Evolutionary conservation across 1,284 basidiomycete species (phyloP).

Genomic region (Ganoderma boninense): DNA sequence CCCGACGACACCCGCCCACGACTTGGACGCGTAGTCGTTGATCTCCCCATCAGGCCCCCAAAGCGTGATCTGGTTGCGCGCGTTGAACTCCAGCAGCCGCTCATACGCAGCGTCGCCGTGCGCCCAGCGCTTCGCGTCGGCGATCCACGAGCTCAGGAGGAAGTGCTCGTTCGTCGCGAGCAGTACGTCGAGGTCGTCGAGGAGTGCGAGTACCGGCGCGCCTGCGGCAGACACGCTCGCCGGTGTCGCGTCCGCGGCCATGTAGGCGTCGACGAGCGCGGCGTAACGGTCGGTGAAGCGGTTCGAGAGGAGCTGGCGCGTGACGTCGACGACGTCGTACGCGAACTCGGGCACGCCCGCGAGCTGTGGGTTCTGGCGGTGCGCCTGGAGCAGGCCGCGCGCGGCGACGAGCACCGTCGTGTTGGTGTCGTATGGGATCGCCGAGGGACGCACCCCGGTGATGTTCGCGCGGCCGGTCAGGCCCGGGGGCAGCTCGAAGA

Average conservation of each 20-base stretch:
- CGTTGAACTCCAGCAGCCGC: constrained; percentile 48
- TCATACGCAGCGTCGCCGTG: constrained; percentile 41
- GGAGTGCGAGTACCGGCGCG: constrained; percentile 41
- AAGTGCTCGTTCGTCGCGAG: constrained; percentile 47
- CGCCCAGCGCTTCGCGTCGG: constrained; percentile 45
- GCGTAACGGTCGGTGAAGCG: constrained; percentile 48
- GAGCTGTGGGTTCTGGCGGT: constrained; percentile 33
- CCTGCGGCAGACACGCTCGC: constrained; percentile 36
- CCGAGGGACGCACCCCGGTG: constrained; percentile 46
- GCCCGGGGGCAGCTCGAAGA: constrained; percentile 47
- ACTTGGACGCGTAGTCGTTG: constrained; percentile 55
- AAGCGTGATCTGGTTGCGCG: constrained; percentile 54
- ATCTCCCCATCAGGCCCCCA: constrained; percentile 56
- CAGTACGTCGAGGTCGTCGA: constrained; percentile 48
- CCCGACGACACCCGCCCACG: constrained; percentile 52
- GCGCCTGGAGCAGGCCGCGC: constrained; percentile 44
- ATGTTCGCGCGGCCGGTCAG: constrained; percentile 46
- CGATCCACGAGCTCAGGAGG: constrained; percentile 49
- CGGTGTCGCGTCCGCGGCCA: constrained; percentile 32
- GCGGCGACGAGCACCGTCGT: constrained; percentile 48
- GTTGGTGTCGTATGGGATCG: constrained; percentile 50
- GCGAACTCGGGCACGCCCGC: constrained; percentile 45
- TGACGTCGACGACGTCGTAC: constrained; percentile 52
- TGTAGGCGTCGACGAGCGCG: constrained; percentile 43
- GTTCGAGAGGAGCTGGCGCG: constrained; percentile 52